phyloP scores from a whole-genome alignment of 192 early-diverging fungal species.

The Allomyces javanicus region DNA sequence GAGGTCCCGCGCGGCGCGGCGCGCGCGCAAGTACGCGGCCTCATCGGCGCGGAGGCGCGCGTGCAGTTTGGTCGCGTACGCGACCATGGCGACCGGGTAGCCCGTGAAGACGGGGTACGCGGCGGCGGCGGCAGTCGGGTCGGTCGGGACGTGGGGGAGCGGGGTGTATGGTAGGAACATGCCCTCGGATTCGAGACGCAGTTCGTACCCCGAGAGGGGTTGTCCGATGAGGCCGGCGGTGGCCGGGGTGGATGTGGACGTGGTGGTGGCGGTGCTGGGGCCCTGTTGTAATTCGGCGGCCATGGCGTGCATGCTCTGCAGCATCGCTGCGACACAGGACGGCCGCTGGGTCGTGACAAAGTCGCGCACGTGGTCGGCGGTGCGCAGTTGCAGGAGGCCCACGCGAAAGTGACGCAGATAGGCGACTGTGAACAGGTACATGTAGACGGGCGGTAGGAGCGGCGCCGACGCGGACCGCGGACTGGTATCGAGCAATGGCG shows the following conservation, averaged over 20 bases:
- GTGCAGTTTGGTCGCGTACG: slow-evolving; percentile 25
- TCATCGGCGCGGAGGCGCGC: slow-evolving; percentile 28
- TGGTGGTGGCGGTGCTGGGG: slow-evolving; percentile 8
- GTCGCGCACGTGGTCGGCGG: slow-evolving; percentile 2
- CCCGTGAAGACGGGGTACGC: slow-evolving; percentile 30
- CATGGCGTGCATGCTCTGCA: slow-evolving; percentile 8
- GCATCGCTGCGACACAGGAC: background rate
- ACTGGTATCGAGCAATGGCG: no score
- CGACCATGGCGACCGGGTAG: slow-evolving; percentile 30
- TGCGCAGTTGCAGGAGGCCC: slow-evolving; percentile 13
- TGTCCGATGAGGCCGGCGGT: slow-evolving; percentile 11
- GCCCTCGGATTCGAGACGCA: background rate
- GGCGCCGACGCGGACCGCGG: background rate
- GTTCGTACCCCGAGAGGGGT: slow-evolving; percentile 7
- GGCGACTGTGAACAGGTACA: slow-evolving; percentile 26
- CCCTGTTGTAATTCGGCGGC: slow-evolving; percentile 4
- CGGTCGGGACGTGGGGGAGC: background rate
- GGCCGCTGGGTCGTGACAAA: background rate
- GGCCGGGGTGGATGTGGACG: slow-evolving; percentile 1
- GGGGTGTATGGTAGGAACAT: slow-evolving; percentile 22
- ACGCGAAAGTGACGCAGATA: slow-evolving; percentile 16
- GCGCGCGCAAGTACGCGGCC: slow-evolving; percentile 15
- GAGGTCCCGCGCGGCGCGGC: background rate
- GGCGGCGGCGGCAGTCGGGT: slow-evolving; percentile 4
- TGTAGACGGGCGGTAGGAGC: slow-evolving; percentile 11